These are phyloP conservation scores for Solanum chacoense DNA, from an alignment of 305 asterid species.

Conservation along the genomic window DNA sequence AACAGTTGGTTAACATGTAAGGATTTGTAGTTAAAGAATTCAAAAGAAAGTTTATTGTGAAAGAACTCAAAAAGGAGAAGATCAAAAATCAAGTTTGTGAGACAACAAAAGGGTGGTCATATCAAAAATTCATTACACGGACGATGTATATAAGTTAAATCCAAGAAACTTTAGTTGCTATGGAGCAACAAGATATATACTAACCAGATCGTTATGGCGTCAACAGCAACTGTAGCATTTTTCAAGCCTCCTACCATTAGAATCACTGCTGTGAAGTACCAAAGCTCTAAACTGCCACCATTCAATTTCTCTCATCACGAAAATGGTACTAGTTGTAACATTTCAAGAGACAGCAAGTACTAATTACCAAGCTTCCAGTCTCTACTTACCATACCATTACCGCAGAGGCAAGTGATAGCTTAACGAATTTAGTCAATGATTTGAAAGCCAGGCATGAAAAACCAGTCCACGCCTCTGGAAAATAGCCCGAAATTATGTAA, in stretches of 20 bases:
- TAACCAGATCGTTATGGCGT: slow-evolving; percentile 25
- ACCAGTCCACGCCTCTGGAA: slow-evolving; percentile 12
- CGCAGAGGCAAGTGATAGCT: slow-evolving; percentile 60
- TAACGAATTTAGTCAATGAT: slow-evolving; percentile 39
- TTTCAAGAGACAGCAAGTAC: background rate
- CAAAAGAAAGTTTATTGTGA: background rate
- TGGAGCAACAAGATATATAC: background rate
- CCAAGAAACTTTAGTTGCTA: background rate
- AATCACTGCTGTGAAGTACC: slow-evolving; percentile 27
- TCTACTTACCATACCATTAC: slow-evolving; percentile 58
- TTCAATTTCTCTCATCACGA: background rate
- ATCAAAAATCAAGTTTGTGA: background rate
- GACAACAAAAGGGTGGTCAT: background rate
- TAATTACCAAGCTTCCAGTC: background rate
- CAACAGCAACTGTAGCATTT: slow-evolving; percentile 21
- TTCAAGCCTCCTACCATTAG: slow-evolving; percentile 29
- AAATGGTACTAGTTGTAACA: background rate
- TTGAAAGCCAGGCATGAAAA: slow-evolving; percentile 40
- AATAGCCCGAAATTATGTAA: slow-evolving; percentile 5
- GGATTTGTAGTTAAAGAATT: background rate
- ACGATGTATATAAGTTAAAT: background rate
- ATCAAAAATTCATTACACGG: background rate
- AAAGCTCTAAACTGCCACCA: slow-evolving; percentile 24
- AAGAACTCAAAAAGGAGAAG: background rate
- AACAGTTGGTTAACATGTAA: background rate